These are phyloP conservation scores for Aspergillus nanangensis DNA, from an alignment of 495 filamentous ascomycete species.

Conservation along the genomic window DNA sequence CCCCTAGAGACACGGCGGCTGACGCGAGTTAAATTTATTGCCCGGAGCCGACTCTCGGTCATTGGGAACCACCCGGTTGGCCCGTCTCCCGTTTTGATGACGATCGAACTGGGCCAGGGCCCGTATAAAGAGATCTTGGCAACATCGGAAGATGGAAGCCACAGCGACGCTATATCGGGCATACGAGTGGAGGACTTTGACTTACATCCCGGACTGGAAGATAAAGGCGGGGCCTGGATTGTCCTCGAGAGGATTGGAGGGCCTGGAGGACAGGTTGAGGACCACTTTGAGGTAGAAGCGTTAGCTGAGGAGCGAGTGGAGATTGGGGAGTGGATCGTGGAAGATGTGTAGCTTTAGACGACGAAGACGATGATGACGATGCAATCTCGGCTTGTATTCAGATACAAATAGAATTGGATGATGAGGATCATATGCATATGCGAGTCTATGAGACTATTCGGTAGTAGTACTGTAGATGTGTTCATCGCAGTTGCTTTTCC, in stretches of 20 bases:
- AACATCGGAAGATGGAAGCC: slow-evolving; percentile 57
- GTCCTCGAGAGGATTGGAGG: slow-evolving; percentile 71
- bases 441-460: too few species aligned
- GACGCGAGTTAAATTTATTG: slow-evolving; percentile 54
- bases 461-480: too few species aligned
- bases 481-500: too few species aligned
- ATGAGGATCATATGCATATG: too few species aligned
- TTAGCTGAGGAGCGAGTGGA: slow-evolving; percentile 62
- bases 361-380: too few species aligned
- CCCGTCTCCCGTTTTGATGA: slow-evolving; percentile 56
- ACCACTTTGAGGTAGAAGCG: slow-evolving; percentile 61
- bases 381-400: too few species aligned
- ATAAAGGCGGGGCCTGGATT: slow-evolving; percentile 60
- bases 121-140: slow-evolving; percentile 59
- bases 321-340: slow-evolving; percentile 52
- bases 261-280: slow-evolving; percentile 43
- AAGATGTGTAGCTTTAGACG: too few species aligned
- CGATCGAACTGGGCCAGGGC: slow-evolving; percentile 63
- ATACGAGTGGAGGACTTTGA: slow-evolving; percentile 69
- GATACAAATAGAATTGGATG: too few species aligned
- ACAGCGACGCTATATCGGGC: slow-evolving; percentile 62
- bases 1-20: slow-evolving; percentile 48
- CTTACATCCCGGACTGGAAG: slow-evolving; percentile 52
- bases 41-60: slow-evolving; percentile 33
- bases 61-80: slow-evolving; percentile 32